Evolutionary conservation across 2,329 filamentous ascomycete genomes (phyloP).

Genomic region (Fusarium temperatum): DNA sequence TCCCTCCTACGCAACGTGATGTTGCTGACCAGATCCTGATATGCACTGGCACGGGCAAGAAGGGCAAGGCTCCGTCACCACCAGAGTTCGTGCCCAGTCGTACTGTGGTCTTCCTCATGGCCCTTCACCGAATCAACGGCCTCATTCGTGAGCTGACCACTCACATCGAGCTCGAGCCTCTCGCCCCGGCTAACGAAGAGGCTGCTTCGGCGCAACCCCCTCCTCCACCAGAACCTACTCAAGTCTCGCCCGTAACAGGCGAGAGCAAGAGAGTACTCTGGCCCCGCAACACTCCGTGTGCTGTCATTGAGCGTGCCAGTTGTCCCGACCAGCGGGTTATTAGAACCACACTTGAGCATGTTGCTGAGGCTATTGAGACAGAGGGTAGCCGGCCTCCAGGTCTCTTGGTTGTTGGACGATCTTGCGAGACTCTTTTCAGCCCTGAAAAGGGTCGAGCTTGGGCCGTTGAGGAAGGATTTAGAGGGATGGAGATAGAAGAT

Average conservation of each 20-base stretch:
- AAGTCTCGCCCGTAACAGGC: conserved; percentile 1
- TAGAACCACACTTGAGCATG: conserved; percentile 81
- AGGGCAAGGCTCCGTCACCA: conserved; percentile 83
- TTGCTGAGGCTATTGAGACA: conserved; percentile 84
- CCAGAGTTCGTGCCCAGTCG: conserved; percentile 79
- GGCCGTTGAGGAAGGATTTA: conserved; percentile 88
- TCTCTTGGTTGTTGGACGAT: conserved; percentile 82
- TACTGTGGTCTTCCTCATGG: conserved; percentile 96
- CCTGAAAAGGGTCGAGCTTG: conserved; percentile 70
- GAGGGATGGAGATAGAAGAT: conserved; percentile 69
- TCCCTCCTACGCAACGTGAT: conserved; percentile 88
- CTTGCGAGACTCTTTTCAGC: conserved; percentile 80
- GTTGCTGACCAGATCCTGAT: conserved; percentile 93
- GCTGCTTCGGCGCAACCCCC: conserved; percentile 12
- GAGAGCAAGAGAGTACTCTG: conserved; percentile 59
- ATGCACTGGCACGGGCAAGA: conserved; percentile 95
- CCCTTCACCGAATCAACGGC: conserved; percentile 81
- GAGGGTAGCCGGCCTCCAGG: conserved; percentile 92
- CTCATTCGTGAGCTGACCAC: conserved; percentile 76
- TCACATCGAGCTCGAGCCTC: conserved; percentile 47
- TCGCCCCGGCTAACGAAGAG: conserved; percentile 36
- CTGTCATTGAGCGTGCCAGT: conserved; percentile 91
- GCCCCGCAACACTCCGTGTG: conserved; percentile 84
- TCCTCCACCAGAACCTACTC: conserved; percentile 16
- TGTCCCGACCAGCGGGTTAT: conserved; percentile 96